Evolutionary conservation across 2,329 filamentous ascomycete genomes (phyloP).

Genomic region (Scedosporium boydii): DNA sequence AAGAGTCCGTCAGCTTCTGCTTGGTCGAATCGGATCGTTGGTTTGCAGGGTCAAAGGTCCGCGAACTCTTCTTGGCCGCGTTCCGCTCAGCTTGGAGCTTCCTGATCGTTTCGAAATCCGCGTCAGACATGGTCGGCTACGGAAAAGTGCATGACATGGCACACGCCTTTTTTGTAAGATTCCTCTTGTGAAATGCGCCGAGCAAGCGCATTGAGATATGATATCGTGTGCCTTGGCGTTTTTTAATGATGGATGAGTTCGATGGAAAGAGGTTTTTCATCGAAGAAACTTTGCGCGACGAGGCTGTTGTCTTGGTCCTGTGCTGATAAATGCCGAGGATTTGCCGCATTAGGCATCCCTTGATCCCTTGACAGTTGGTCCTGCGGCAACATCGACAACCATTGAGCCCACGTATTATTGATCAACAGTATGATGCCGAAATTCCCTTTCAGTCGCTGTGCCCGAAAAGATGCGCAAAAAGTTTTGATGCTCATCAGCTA

Average conservation of each 20-base stretch:
- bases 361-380: not conserved
- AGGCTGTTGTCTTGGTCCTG: conserved; percentile 14
- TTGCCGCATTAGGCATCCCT: conserved; percentile 17
- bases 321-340: conserved; percentile 13
- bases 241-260: conserved; percentile 13
- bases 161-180: not conserved
- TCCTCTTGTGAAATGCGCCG: not conserved
- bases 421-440: too few relatives aligned
- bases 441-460: too few relatives aligned
- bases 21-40: conserved; percentile 86
- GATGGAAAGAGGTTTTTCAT: conserved; percentile 26
- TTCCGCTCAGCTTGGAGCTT: conserved; percentile 91
- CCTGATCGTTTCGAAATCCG: conserved; percentile 80
- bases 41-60: conserved; percentile 65
- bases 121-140: conserved; percentile 52
- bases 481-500: too few relatives aligned
- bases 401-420: not conserved
- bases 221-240: not conserved
- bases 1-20: conserved; percentile 80
- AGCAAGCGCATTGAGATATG: not conserved
- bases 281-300: conserved; percentile 10
- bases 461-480: too few relatives aligned
- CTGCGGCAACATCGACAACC: not conserved
- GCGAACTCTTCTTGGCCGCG: conserved; percentile 67
- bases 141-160: conserved; percentile 3